Base-by-base conservation (phyloP, 108 stramenopile genomes). In the Hondaea fermentalgiana region DNA sequence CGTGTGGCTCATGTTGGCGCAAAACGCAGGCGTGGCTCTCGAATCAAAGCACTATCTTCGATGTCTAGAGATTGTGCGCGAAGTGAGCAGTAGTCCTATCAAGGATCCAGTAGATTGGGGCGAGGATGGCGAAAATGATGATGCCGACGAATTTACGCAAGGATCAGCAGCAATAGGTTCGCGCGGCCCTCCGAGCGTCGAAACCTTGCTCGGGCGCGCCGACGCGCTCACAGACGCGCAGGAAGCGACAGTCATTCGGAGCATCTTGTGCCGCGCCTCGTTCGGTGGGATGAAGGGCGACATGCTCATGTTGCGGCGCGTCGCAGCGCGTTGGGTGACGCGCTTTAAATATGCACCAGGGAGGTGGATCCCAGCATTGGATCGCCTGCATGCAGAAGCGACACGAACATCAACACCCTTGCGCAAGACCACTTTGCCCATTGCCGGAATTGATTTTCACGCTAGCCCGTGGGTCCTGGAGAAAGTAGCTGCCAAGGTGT, bases 381-480 rank as follows among this genome's bases (percentile, higher is more conserved):
- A 35, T 43, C 45, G 76, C 42, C 17, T 69, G 25, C 64, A 69
- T 17, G 64, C 35, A 28, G 42, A 42, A 42, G 17, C 6, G 10
- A 69, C 64, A 10, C 64, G 42, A 42, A 10, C 25, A 4, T 8
- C 8, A 8, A 17, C 25, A 17, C 64, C 25, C 1, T 23, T 17
- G 42, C 10, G 42, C 10, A 6, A 14, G 35, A 6, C 23, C 12
- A 25, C 17, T 8, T 6, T 83, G n/a, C 76, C 76, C 6, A 83
- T 83, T 23, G 76, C 76, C 19, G 76, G 76, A 8, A 83, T 83
- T 83, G 76, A 83, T 83, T 83, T 83, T 83, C 76, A 83, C 76
- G 45, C 25, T 6, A 53, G 49, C 51, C 76, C 76, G 19, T 83
- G 76, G 76, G n/a, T 83, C n/a, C 45, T 83, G 10, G 76, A 83